phyloP scores from a whole-genome alignment of 1,284 basidiomycete species.

The Ceratobasidium theobromae region DNA sequence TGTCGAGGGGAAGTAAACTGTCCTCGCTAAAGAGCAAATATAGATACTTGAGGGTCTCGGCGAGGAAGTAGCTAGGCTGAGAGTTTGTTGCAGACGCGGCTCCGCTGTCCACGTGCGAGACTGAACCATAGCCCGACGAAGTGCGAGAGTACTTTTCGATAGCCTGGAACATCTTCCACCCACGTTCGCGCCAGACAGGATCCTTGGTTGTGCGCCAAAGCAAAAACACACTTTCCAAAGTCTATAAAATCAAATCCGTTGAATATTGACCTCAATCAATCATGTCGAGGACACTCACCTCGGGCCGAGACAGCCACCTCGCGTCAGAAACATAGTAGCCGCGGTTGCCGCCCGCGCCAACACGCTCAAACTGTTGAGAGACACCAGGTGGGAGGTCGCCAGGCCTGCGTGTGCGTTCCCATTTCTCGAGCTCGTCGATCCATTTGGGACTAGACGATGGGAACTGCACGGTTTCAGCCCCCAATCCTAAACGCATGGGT shows the following conservation, averaged over 20 bases:
- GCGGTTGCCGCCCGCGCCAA: slow-evolving; percentile 37
- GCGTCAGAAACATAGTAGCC: slow-evolving; percentile 49
- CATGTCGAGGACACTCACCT: slow-evolving; percentile 48
- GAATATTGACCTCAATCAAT: background rate
- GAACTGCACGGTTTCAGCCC: slow-evolving; percentile 56
- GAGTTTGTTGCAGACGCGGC: slow-evolving; percentile 45
- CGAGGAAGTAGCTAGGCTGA: slow-evolving; percentile 74
- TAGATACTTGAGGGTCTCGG: slow-evolving; percentile 61
- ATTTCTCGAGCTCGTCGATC: slow-evolving; percentile 56
- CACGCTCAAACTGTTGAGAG: background rate
- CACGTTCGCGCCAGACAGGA: slow-evolving; percentile 68
- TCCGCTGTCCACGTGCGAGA: slow-evolving; percentile 51
- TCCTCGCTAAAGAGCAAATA: slow-evolving; percentile 49
- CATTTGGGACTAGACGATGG: slow-evolving; percentile 43
- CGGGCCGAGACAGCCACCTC: slow-evolving; percentile 61
- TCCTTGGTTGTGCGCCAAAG: slow-evolving; percentile 72
- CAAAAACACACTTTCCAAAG: slow-evolving; percentile 67
- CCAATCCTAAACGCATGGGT: slow-evolving; percentile 49
- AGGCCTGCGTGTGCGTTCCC: slow-evolving; percentile 49
- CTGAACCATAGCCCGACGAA: slow-evolving; percentile 59
- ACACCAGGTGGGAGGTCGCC: slow-evolving; percentile 58
- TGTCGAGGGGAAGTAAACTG: slow-evolving; percentile 58
- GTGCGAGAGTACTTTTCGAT: slow-evolving; percentile 62
- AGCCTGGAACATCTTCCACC: slow-evolving; percentile 73
- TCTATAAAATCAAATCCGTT: slow-evolving; percentile 46